These are phyloP conservation scores for Venturia pyrina DNA, from an alignment of 2,329 filamentous ascomycete species.

Conservation along the genomic window DNA sequence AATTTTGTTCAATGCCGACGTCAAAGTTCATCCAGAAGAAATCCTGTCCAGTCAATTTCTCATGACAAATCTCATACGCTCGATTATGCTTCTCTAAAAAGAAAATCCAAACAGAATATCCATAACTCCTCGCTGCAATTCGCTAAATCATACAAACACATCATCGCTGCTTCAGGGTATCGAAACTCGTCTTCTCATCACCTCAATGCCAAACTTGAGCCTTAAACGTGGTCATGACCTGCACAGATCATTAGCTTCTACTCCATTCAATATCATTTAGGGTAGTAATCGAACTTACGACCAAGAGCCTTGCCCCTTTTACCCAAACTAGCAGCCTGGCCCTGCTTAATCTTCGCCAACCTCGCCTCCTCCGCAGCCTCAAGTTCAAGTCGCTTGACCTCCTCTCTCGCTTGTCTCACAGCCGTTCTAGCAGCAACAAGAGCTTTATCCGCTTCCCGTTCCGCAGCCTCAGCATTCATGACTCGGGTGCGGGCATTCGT, in stretches of 20 bases:
- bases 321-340: slow-evolving; percentile 53
- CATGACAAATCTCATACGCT: neutral
- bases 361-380: slow-evolving; percentile 58
- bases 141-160: neutral
- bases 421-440: slow-evolving; percentile 47
- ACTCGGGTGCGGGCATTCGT: slow-evolving; percentile 51
- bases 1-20: too few species aligned
- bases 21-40: too few species aligned
- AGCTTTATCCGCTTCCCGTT: slow-evolving; percentile 55
- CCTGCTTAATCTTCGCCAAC: slow-evolving; percentile 57
- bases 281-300: slow-evolving; percentile 32
- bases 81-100: neutral
- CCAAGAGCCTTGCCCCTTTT: slow-evolving; percentile 62
- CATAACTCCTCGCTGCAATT: neutral
- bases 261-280: neutral
- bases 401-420: slow-evolving; percentile 53
- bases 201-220: neutral
- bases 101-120: neutral
- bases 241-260: neutral
- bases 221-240: neutral
- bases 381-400: slow-evolving; percentile 52
- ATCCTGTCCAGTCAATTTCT: too few species aligned
- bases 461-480: slow-evolving; percentile 51
- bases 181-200: neutral
- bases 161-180: neutral